These are phyloP conservation scores for Alternaria sp. DNA, from an alignment of 2,329 filamentous ascomycete species.

Conservation along the genomic window DNA sequence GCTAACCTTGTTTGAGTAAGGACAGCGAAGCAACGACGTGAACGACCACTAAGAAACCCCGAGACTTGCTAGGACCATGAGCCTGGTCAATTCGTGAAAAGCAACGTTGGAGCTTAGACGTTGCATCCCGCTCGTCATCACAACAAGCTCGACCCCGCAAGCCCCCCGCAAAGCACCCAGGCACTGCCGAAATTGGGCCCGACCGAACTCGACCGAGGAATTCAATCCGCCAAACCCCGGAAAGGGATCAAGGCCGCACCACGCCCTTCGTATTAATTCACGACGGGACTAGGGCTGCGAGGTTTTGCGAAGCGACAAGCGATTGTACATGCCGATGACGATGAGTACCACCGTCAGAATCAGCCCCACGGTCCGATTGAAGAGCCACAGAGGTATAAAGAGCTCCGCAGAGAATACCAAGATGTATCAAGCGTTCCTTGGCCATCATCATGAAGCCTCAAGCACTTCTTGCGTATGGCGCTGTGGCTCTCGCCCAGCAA, in stretches of 20 bases:
- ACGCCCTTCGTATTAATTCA: neutral
- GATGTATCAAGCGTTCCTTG: neutral
- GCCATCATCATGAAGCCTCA: slow-evolving; percentile 20
- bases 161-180: slow-evolving; percentile 2
- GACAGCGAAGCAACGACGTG: neutral
- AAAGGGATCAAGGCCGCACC: neutral
- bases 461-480: slow-evolving; percentile 9
- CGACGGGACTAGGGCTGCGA: neutral
- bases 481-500: slow-evolving; percentile 39
- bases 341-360: neutral
- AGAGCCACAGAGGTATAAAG: neutral
- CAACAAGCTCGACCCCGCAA: neutral
- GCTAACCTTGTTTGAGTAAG: neutral
- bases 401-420: neutral
- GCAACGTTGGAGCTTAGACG: neutral
- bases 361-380: neutral
- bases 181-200: neutral
- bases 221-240: neutral
- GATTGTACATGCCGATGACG: slow-evolving; percentile 1
- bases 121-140: neutral
- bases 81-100: neutral
- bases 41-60: neutral
- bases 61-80: neutral
- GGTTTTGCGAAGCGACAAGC: neutral
- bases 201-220: slow-evolving; percentile 1